Conservation (phyloP, 148 eudicot species). For the Arctostaphylos glauca region DNA sequence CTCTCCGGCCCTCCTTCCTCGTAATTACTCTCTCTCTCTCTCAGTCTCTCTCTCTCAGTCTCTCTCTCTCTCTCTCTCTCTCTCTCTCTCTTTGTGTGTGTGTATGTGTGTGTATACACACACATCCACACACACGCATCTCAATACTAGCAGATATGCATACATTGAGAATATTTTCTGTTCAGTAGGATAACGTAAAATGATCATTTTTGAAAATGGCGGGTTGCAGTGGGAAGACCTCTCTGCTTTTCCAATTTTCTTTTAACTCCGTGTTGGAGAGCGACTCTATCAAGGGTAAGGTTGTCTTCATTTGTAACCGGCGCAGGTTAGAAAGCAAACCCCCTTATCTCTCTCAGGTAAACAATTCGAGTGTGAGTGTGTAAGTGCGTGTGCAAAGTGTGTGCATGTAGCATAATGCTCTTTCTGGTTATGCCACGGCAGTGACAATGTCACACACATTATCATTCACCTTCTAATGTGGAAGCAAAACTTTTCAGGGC, state of each 20-base stretch:
- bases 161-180: not conserved
- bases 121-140: not conserved
- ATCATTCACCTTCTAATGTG: not conserved
- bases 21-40: not conserved
- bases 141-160: not conserved
- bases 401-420: too few relatives aligned
- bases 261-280: conserved; percentile 39
- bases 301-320: conserved; percentile 29
- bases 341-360: conserved; percentile 15
- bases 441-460: too few relatives aligned
- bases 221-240: conserved; percentile 73
- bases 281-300: conserved; percentile 20
- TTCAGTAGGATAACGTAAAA: not conserved
- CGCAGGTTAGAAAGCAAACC: conserved; percentile 19
- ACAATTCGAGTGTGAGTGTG: too few relatives aligned
- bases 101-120: too few relatives aligned
- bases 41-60: conserved; percentile 8
- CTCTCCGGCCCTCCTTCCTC: conserved; percentile 76
- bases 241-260: conserved; percentile 76
- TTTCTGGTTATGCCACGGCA: too few relatives aligned
- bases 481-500: conserved; percentile 37
- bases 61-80: not conserved
- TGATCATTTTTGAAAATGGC: not conserved
- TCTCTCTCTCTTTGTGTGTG: too few relatives aligned
- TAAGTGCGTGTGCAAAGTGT: too few relatives aligned